These are phyloP conservation scores for Pythium phragmitis DNA, from an alignment of 352 stramenopile genomes.

Conservation along the genomic window DNA sequence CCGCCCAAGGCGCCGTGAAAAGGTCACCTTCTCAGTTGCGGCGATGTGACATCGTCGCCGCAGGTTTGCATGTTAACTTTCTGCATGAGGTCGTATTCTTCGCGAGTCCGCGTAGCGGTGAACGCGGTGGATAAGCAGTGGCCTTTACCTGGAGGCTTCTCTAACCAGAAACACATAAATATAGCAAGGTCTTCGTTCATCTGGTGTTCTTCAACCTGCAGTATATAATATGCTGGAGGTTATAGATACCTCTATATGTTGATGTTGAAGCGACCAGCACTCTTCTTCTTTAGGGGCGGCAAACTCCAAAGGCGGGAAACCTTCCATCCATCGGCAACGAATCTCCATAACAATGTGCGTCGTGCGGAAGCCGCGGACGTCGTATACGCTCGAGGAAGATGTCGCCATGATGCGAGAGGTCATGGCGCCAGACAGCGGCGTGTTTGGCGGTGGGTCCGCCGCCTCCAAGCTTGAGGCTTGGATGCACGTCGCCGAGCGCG, in stretches of 20 bases:
- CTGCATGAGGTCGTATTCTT: background rate
- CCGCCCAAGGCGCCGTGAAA: slow-evolving; percentile 18
- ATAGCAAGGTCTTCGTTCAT: background rate
- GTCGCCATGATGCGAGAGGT: slow-evolving; percentile 3
- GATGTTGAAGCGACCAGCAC: slow-evolving; percentile 14
- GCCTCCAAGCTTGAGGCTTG: slow-evolving; percentile 9
- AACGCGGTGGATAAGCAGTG: too few species aligned
- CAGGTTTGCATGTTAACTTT: background rate
- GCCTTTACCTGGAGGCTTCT: too few species aligned
- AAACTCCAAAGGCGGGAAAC: slow-evolving; percentile 6
- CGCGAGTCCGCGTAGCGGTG: too few species aligned
- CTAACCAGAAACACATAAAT: too few species aligned
- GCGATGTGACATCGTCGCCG: background rate
- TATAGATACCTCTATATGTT: background rate
- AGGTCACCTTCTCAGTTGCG: background rate
- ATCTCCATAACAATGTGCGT: background rate
- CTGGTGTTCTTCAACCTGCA: background rate
- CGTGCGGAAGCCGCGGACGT: slow-evolving; percentile 12
- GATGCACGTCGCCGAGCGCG: background rate
- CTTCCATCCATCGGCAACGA: background rate
- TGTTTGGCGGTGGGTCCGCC: slow-evolving; percentile 3
- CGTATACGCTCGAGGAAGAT: slow-evolving; percentile 10
- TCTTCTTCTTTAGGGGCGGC: background rate
- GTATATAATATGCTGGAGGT: slow-evolving; percentile 1
- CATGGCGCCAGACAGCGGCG: background rate